Evolutionary conservation across 306 rosid species (phyloP), one percentile per base, ranked within the genome.

Genomic region (Dalbergia cochinchinensis): DNA sequence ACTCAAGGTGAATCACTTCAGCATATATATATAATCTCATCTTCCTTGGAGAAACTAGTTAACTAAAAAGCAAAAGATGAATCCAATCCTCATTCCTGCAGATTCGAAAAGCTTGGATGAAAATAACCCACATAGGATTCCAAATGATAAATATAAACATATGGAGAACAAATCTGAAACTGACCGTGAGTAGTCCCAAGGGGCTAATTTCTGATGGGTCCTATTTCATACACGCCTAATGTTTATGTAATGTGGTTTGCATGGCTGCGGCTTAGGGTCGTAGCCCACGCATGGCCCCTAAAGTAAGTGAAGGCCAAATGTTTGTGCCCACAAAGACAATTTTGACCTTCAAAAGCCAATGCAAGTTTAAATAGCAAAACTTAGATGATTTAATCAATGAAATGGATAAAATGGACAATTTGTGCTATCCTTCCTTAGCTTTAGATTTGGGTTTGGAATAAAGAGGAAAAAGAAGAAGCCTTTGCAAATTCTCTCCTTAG

Each of bases 401-500:
- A 47, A 71, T 69, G 91, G 94, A 65, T 70, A 84, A 73, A 85
- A 71, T 67, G 78, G 94, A 57, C 75, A 86, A 76, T 76, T 80
- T 72, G 78, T 54, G 73, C 13, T 18, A 77, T 53, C 71, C 64
- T 16, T 39, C 58, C 42, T 9, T 84, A 82, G 88, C 94, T 90
- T 92, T 90, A 83, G 88, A 86, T 82, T 88, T 88, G 89, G 91
- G 87, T 87, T 90, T 87, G 91, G 98, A 94, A 94, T 92, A 88
- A 94, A 94, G 89, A 54, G 73, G 82, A 79, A 60, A 44, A 86
- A 82, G 76, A 42, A 71, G 77, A 78, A 58, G 74, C 67, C 86
- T 90, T 78, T 88, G 85, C 70, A 90, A 84, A 81, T 85, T 82
- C 85, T 83, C 86, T 83, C 86, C 76, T 59, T 50, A 78, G 92